phyloP scores from a whole-genome alignment of 2,329 filamentous ascomycete species.

The Aspergillus novofumigatus region DNA sequence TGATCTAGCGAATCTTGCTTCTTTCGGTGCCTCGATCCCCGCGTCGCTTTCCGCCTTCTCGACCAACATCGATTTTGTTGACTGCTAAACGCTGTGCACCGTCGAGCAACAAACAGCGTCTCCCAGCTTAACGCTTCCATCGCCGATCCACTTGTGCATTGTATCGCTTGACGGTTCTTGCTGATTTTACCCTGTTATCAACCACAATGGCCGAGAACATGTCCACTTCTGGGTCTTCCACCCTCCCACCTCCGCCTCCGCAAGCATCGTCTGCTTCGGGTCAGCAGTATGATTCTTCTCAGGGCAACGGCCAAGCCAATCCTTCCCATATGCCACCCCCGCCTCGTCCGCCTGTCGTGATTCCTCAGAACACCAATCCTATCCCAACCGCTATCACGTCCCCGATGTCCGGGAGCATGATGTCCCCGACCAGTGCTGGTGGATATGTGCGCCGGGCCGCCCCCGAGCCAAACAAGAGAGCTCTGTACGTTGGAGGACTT shows the following conservation, averaged over 20 bases:
- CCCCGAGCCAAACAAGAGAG: slow-evolving; percentile 97
- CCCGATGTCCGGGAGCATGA: slow-evolving; percentile 71
- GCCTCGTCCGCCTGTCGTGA: slow-evolving; percentile 75
- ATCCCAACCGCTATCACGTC: slow-evolving; percentile 91
- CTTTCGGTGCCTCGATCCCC: slow-evolving; percentile 19
- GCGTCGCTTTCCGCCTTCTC: slow-evolving; percentile 23
- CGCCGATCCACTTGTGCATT: slow-evolving; percentile 20
- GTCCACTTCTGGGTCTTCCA: slow-evolving; percentile 57
- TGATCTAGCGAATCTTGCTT: slow-evolving; percentile 6
- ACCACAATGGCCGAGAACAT: slow-evolving; percentile 73
- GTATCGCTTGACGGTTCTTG: slow-evolving; percentile 16
- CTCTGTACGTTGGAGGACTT: slow-evolving; percentile 89
- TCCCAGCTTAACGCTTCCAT: slow-evolving; percentile 10
- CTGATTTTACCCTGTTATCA: slow-evolving; percentile 17
- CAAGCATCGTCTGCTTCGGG: slow-evolving; percentile 67
- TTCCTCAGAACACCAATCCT: slow-evolving; percentile 93
- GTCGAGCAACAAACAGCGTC: slow-evolving; percentile 17
- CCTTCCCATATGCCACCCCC: slow-evolving; percentile 82
- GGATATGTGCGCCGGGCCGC: slow-evolving; percentile 84
- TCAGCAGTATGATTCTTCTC: slow-evolving; percentile 65
- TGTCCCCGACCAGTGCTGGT: slow-evolving; percentile 79
- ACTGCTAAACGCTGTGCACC: slow-evolving; percentile 24
- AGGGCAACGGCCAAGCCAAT: slow-evolving; percentile 64
- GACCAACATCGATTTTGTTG: slow-evolving; percentile 19
- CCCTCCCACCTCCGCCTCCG: slow-evolving; percentile 63